Conservation (phyloP, 1,284 basidiomycete genomes). For the Tilletia indica region DNA sequence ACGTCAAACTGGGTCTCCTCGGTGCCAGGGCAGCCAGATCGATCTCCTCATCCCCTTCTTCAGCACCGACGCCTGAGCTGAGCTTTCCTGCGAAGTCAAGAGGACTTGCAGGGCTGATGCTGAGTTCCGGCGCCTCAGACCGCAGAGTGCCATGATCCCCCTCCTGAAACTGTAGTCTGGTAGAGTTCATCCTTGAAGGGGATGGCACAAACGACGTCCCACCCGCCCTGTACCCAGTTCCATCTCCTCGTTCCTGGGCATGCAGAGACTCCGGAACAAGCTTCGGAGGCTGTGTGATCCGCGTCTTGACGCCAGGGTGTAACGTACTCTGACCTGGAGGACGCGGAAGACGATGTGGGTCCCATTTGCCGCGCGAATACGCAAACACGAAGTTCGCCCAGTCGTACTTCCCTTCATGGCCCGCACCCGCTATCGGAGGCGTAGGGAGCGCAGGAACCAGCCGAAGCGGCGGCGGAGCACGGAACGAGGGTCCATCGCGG, state of each 20-base stretch:
- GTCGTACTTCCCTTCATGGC: constrained; percentile 32
- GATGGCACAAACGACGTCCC: no score
- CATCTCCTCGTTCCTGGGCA: background rate
- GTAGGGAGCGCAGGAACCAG: background rate
- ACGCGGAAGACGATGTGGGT: constrained; percentile 41
- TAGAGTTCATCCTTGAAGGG: no score
- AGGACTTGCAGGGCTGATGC: background rate
- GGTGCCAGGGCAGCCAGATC: background rate
- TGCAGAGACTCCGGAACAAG: no score
- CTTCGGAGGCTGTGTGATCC: background rate
- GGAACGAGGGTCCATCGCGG: background rate
- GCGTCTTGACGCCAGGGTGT: constrained; percentile 11
- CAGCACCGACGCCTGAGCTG: no score
- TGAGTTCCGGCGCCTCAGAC: background rate
- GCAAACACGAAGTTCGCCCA: constrained; percentile 53
- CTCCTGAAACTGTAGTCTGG: no score
- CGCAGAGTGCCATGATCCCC: no score
- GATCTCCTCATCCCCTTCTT: background rate
- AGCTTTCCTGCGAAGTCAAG: background rate
- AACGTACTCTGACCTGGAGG: constrained; percentile 40
- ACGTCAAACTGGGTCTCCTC: constrained; percentile 9
- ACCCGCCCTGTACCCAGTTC: background rate
- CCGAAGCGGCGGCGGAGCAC: constrained; percentile 1
- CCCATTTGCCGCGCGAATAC: constrained; percentile 47
- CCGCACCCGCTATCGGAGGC: constrained; percentile 2